These are phyloP conservation scores for Cercospora nicotianae DNA, from an alignment of 2,329 filamentous ascomycete species.

Conservation along the genomic window DNA sequence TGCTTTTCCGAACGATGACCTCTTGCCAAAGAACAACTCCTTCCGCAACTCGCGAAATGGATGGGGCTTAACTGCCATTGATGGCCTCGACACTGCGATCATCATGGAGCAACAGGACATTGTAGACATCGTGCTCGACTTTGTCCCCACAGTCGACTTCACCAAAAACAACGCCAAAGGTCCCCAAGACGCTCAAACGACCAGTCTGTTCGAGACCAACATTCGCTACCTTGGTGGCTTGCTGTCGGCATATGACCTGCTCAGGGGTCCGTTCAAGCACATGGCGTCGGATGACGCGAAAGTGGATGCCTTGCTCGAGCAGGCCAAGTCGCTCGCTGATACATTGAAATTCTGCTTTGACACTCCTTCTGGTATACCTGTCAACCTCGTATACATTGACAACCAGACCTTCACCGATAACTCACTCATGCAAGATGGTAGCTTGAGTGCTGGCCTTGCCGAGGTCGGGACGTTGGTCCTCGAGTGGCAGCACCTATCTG, in stretches of 20 bases:
- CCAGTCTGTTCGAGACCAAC: conserved; percentile 82
- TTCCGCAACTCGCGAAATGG: conserved; percentile 72
- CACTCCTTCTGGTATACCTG: conserved; percentile 72
- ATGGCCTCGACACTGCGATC: conserved; percentile 76
- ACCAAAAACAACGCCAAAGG: conserved; percentile 47
- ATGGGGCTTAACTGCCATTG: conserved; percentile 82
- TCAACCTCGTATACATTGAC: conserved; percentile 65
- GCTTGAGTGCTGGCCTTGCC: conserved; percentile 68
- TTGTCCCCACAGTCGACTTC: conserved; percentile 71
- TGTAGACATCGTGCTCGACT: conserved; percentile 68
- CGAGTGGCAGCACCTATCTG: conserved; percentile 80
- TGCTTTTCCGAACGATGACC: conserved; percentile 56
- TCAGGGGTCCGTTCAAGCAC: conserved; percentile 61
- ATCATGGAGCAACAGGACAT: conserved; percentile 70
- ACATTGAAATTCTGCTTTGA: conserved; percentile 75
- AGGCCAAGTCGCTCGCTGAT: conserved; percentile 69
- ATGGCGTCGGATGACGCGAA: conserved; percentile 36
- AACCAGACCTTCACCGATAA: conserved; percentile 33
- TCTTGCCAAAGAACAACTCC: conserved; percentile 66
- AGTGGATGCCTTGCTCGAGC: conserved; percentile 62
- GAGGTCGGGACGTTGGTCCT: conserved; percentile 75
- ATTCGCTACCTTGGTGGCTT: conserved; percentile 84
- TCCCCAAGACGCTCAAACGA: conserved; percentile 8
- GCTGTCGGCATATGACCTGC: conserved; percentile 71
- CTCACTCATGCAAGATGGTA: conserved; percentile 45